A percentile compares a stretch with the other conserved stretches of the same genome.
Evolutionary conservation across 495 filamentous ascomycete species (phyloP).

Genomic region (Cryomyces minteri): DNA sequence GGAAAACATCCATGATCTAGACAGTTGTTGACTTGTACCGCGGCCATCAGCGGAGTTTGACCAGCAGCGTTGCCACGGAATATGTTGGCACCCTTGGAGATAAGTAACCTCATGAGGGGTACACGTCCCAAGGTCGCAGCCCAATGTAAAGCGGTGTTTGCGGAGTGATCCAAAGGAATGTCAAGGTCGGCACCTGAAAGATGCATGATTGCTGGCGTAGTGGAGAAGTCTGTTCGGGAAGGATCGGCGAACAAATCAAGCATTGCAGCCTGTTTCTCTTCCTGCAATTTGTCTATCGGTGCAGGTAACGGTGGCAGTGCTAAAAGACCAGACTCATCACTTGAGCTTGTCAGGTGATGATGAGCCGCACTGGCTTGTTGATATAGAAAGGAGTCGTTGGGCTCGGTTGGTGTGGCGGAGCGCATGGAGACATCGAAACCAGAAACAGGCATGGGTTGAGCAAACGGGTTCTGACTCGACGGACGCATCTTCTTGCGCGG

Average conservation of each 20-base stretch:
- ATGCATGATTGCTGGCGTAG: slow-evolving; percentile 44
- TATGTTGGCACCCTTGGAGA: slow-evolving; percentile 68
- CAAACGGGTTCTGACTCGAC: slow-evolving; percentile 25
- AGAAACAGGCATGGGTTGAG: no score
- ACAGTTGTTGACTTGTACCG: slow-evolving; percentile 78
- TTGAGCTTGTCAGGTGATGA: slow-evolving; percentile 8
- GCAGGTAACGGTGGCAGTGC: slow-evolving; percentile 53
- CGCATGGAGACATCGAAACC: slow-evolving; percentile 33
- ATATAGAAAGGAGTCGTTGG: slow-evolving; percentile 68
- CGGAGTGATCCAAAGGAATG: slow-evolving; percentile 67
- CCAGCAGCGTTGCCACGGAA: slow-evolving; percentile 71
- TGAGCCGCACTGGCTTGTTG: slow-evolving; percentile 28
- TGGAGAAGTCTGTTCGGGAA: slow-evolving; percentile 39
- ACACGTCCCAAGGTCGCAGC: slow-evolving; percentile 87
- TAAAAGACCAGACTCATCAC: slow-evolving; percentile 33
- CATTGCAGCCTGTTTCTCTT: slow-evolving; percentile 58
- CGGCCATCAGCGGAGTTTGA: slow-evolving; percentile 80
- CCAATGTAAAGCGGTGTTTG: slow-evolving; percentile 88
- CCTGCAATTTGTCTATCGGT: slow-evolving; percentile 42
- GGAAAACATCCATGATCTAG: slow-evolving; percentile 66
- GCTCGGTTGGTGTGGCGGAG: slow-evolving; percentile 60
- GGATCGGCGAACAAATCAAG: slow-evolving; percentile 79
- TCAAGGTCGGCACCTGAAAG: slow-evolving; percentile 74
- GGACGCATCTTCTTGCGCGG: slow-evolving; percentile 64
- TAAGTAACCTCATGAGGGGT: slow-evolving; percentile 57